Base-by-base conservation (phyloP, 2,329 filamentous ascomycete genomes). In the Ascomycota sp. region DNA sequence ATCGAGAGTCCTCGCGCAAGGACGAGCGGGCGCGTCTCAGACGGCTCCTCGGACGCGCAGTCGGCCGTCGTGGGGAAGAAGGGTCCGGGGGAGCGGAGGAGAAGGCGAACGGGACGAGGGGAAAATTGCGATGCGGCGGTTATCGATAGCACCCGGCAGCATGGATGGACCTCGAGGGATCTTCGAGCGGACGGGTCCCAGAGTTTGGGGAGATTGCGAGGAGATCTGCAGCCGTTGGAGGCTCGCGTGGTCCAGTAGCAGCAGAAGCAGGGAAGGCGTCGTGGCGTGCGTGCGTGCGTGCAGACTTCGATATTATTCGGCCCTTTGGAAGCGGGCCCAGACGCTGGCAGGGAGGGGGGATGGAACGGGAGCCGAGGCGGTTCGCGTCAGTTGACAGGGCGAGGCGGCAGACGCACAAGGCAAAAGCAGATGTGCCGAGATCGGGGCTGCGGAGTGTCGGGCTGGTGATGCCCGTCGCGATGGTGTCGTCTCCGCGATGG, bases 301-400 rank as follows among this genome's bases (percentile, higher is more conserved):
- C 46, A 47, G 46, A 40, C 41, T n/a, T n/a, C n/a, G n/a, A n/a
- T n/a, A 42, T 43, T 49, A 51, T 50, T 50, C 47, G 47, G 47
- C 45, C 47, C 47, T 51, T 51, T 48, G 38, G 38, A 40, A 39
- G 43, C 43, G 43, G 36, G 45, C 40, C 45, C 42, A 40, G 42
- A 43, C 42, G 46, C 44, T 46, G 45, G n/a, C n/a, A n/a, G n/a
- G n/a, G n/a, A n/a, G n/a, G n/a, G n/a, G n/a, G n/a, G n/a, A n/a
- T n/a, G 45, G 44, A 36, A 13, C 9, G 20, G 19, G 10, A 11
- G 11, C n/a, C 25, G 13, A 17, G 23, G n/a, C 22, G 26, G n/a
- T 26, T 19, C n/a, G n/a, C n/a, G n/a, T n/a, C n/a, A n/a, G n/a
- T n/a, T n/a, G n/a, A n/a, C n/a, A n/a, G n/a, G n/a, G n/a, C n/a